These are phyloP conservation scores for Mychonastes homosphaera DNA, from an alignment of 139 green algal genomes.

Conservation along the genomic window DNA sequence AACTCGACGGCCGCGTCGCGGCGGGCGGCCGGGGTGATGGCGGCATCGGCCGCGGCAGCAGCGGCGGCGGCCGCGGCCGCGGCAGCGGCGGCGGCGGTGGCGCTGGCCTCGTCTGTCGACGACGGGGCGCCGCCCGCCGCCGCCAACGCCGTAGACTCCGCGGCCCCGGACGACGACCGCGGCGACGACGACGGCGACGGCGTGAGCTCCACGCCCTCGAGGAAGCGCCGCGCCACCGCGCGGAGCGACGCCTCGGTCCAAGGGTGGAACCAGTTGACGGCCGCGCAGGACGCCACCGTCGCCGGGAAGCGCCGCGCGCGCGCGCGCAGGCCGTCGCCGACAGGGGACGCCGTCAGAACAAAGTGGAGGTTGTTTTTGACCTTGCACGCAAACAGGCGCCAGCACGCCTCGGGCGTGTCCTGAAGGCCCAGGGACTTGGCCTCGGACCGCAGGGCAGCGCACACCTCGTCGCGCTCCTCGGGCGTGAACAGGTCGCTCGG, in stretches of 20 bases:
- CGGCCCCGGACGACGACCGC: no score
- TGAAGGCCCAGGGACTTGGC: constrained; percentile 66
- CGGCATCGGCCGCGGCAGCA: no score
- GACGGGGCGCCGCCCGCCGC: no score
- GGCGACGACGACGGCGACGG: no score
- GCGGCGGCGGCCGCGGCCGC: no score
- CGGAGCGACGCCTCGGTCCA: constrained; percentile 73
- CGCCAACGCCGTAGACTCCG: no score
- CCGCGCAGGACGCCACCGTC: constrained; percentile 75
- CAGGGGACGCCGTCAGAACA: constrained; percentile 71
- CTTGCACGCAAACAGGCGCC: constrained; percentile 68
- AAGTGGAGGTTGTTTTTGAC: constrained; percentile 72
- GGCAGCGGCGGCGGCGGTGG: no score
- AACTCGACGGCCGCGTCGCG: constrained; percentile 68
- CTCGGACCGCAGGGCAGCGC: constrained; percentile 70
- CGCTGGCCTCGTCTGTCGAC: no score
- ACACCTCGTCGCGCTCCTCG: constrained; percentile 83
- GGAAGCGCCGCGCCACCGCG: constrained; percentile 70
- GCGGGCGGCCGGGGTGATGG: constrained; percentile 44
- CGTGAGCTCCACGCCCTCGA: constrained; percentile 53
- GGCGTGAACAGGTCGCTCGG: constrained; percentile 73
- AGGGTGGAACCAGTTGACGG: constrained; percentile 76
- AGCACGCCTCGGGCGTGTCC: constrained; percentile 77
- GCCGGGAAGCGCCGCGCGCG: constrained; percentile 74
- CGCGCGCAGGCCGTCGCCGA: constrained; percentile 79